Evolutionary conservation across 371 early-diverging fungal genomes (phyloP), one percentile per base, ranked within the genome.

Genomic region (Enterocytospora artemiae): DNA sequence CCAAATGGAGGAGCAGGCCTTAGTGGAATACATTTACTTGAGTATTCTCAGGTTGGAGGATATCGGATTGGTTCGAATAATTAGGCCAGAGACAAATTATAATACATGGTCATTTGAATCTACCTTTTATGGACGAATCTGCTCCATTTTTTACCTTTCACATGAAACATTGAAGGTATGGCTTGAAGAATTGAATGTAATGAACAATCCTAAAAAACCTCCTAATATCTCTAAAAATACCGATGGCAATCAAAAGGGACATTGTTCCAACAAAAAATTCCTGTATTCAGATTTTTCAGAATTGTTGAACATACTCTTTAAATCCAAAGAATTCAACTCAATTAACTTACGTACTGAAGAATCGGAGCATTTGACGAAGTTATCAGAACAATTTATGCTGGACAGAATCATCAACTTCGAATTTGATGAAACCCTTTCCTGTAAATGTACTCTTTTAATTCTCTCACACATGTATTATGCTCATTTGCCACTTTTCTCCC

Each of bases 21-120:
- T 74, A 28, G 14, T 33, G 1, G 71, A 74, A 32, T 74, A 74
- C 52, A 63, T 65, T 34, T 39, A 59, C 28, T 52, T 74, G 1
- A 31, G 68, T 2, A 24, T 71, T 24, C 53, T 52, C 3, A 49
- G 72, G 51, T 52, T 74, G 27, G 61, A 69, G 43, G 65, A 65
- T 16, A 60, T 57, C 24, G 28, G 43, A 25, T 51, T 77, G 32
- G 49, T 77, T 27, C 43, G 45, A 16, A 59, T 69, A 34, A 7
- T 49, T 2, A 59, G 45, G 50, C 36, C 27, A 31, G 18, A n/a
- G 18, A 30, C 41, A 3, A 49, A 67, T 27, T 49, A 28, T 31
- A 39, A 14, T 9, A 41, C 24, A 37, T 65, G 63, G 65, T 36
- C 18, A 14, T 64, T 72, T 49, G 32, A 44, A 27, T 44, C 61